Percentiles rank a stretch among this genome's conserved stretches.
Evolutionary conservation across 2,329 filamentous ascomycete species (phyloP).

Genomic region (Phyllosticta ampelicida): DNA sequence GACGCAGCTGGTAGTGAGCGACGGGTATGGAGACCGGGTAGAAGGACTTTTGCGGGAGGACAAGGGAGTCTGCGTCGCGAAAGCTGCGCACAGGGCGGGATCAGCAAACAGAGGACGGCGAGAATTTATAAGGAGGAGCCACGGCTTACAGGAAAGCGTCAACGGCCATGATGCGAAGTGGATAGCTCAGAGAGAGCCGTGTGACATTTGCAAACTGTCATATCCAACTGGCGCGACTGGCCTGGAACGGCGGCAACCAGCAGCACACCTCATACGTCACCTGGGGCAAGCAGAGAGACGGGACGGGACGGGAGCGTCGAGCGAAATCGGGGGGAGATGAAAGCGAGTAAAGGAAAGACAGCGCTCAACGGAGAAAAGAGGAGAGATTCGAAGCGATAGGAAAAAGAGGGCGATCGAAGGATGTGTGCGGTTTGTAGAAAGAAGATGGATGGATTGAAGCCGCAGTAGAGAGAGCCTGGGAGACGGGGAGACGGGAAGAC

Average conservation of each 20-base stretch:
- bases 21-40: slow-evolving; percentile 40
- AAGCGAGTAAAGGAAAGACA: too few relatives aligned
- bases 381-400: too few relatives aligned
- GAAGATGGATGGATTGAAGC: background rate
- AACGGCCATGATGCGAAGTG: slow-evolving; percentile 25
- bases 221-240: background rate
- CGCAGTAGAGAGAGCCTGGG: background rate
- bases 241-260: background rate
- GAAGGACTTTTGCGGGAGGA: slow-evolving; percentile 34
- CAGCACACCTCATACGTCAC: slow-evolving; percentile 8
- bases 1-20: slow-evolving; percentile 75
- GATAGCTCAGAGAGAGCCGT: slow-evolving; percentile 17
- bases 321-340: background rate
- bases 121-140: background rate
- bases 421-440: too few relatives aligned
- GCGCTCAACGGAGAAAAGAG: too few relatives aligned
- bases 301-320: background rate
- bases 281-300: background rate
- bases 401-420: too few relatives aligned
- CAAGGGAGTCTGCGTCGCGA: slow-evolving; percentile 36
- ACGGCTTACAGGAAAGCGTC: slow-evolving; percentile 26
- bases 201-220: slow-evolving; percentile 16
- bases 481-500: background rate
- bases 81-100: slow-evolving; percentile 22
- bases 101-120: slow-evolving; percentile 13